Percentiles rank a stretch among this genome's conserved stretches.
Evolutionary conservation across 495 filamentous ascomycete genomes (phyloP).

Genomic region (Aspergillus mulundensis): DNA sequence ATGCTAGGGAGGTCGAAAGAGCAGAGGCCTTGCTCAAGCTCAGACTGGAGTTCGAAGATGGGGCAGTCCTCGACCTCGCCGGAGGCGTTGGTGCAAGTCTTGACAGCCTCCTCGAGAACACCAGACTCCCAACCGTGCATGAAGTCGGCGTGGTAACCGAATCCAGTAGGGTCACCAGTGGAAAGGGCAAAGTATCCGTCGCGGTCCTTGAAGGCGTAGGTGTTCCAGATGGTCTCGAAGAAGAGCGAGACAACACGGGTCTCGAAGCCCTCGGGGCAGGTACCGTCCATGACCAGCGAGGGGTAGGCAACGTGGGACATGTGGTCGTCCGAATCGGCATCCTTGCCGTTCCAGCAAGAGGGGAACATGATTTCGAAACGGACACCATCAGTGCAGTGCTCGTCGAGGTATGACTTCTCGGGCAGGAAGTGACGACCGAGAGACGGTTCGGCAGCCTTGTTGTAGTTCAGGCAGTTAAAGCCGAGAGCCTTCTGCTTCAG

Average conservation of each 20-base stretch:
- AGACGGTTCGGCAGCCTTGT: slow-evolving; percentile 54
- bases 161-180: slow-evolving; percentile 79
- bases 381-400: slow-evolving; percentile 70
- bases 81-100: slow-evolving; percentile 47
- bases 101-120: slow-evolving; percentile 38
- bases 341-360: slow-evolving; percentile 82
- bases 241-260: slow-evolving; percentile 69
- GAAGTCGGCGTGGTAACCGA: slow-evolving; percentile 83
- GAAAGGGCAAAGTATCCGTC: slow-evolving; percentile 74
- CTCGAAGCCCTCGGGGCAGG: slow-evolving; percentile 71
- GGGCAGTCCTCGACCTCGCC: slow-evolving; percentile 54
- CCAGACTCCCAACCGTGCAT: slow-evolving; percentile 71
- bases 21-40: slow-evolving; percentile 36
- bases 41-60: slow-evolving; percentile 54
- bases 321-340: slow-evolving; percentile 58
- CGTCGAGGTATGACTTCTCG: slow-evolving; percentile 71
- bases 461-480: slow-evolving; percentile 89
- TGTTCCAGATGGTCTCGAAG: slow-evolving; percentile 86
- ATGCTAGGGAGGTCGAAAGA: slow-evolving; percentile 43
- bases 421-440: slow-evolving; percentile 79
- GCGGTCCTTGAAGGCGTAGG: slow-evolving; percentile 60
- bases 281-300: slow-evolving; percentile 65
- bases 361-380: slow-evolving; percentile 86
- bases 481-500: slow-evolving; percentile 79
- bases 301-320: slow-evolving; percentile 76